phyloP scores from a whole-genome alignment of 176 grass and related monocot genomes.

The Dendrocalamus sinicus region DNA sequence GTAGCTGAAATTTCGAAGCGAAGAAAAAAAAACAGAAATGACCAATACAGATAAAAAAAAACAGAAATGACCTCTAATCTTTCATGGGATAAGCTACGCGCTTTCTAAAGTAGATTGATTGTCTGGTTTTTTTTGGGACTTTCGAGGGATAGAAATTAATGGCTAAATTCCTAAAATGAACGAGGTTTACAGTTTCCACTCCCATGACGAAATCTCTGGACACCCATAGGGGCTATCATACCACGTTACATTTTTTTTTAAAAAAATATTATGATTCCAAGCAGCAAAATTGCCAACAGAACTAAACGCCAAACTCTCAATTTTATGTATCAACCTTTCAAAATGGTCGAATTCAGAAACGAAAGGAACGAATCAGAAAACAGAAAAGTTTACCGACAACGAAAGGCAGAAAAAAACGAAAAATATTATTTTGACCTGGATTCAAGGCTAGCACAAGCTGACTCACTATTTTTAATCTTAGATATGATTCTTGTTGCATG shows the following conservation, averaged over 20 bases:
- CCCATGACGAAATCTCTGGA: background rate
- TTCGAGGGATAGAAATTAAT: no score
- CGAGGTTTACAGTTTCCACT: no score
- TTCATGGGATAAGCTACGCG: background rate
- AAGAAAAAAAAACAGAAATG: background rate
- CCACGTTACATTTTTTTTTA: background rate
- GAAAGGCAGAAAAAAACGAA: background rate
- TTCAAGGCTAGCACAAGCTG: background rate
- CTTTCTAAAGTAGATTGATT: background rate
- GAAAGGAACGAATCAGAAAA: background rate
- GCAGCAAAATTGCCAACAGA: background rate
- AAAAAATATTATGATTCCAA: background rate
- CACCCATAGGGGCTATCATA: background rate
- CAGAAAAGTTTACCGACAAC: background rate
- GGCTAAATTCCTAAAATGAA: background rate
- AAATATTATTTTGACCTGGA: background rate
- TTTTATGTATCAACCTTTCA: background rate
- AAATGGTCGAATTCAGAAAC: background rate
- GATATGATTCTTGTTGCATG: slow-evolving; percentile 10
- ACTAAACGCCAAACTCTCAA: background rate
- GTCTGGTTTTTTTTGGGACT: background rate
- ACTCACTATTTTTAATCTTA: slow-evolving; percentile 12
- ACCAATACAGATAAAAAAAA: background rate
- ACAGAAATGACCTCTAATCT: background rate
- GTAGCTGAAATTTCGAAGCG: no score